Conservation (phyloP, 257 asterid species). For the Nicotiana attenuata region DNA sequence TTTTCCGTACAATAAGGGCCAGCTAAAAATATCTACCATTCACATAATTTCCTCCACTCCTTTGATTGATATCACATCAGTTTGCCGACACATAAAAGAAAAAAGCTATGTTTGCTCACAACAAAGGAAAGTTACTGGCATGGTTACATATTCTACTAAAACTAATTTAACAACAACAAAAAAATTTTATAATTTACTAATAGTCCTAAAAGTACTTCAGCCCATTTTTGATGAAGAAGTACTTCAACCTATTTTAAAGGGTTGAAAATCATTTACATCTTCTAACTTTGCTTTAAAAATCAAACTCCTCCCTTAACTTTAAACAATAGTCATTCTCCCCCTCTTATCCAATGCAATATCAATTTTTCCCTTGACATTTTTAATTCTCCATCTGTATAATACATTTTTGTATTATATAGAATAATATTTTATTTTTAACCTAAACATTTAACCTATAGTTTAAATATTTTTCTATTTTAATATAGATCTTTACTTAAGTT, state of each 20-base stretch:
- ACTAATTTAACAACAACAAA: background rate
- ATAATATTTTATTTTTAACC: too few relatives aligned
- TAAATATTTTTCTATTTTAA: too few relatives aligned
- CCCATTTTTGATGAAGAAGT: background rate
- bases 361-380: too few relatives aligned
- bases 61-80: background rate
- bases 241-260: background rate
- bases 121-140: background rate
- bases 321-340: too few relatives aligned
- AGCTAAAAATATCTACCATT: slow-evolving; percentile 4
- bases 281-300: too few relatives aligned
- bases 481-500: too few relatives aligned
- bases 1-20: background rate
- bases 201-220: background rate
- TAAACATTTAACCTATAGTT: too few relatives aligned
- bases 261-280: too few relatives aligned
- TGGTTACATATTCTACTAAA: background rate
- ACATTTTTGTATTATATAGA: too few relatives aligned
- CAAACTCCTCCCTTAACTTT: too few relatives aligned
- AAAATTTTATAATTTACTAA: background rate
- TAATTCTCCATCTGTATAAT: too few relatives aligned
- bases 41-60: background rate
- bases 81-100: slow-evolving; percentile 11
- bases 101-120: background rate
- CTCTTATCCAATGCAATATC: too few relatives aligned